These are phyloP conservation scores for Phyllostachys edulis DNA, from an alignment of 176 grass and related monocot species.

Conservation along the genomic window DNA sequence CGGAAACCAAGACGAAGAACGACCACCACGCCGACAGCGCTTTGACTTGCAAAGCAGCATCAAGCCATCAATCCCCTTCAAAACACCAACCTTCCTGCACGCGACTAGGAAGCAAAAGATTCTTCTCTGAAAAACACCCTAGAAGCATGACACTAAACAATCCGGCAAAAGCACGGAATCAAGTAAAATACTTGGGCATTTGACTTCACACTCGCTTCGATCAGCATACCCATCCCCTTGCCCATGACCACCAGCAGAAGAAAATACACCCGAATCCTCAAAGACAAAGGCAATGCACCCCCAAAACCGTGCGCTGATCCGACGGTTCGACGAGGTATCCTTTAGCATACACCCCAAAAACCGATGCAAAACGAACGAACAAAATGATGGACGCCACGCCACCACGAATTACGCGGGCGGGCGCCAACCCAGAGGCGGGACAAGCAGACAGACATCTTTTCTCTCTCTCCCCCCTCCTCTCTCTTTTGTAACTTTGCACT, in stretches of 20 bases:
- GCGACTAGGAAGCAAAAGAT: not conserved
- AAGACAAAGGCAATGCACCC: not conserved
- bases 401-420: not conserved
- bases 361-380: not conserved
- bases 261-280: not conserved
- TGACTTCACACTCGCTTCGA: conserved; percentile 1
- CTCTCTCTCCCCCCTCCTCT: not conserved
- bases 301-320: not conserved
- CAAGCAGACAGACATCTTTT: not conserved
- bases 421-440: conserved; percentile 19
- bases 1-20: not conserved
- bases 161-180: not conserved
- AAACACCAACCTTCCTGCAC: not conserved
- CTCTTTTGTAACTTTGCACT: not conserved
- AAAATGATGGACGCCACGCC: conserved; percentile 13
- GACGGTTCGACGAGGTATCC: conserved; percentile 1
- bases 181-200: not conserved
- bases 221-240: not conserved
- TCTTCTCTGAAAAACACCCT: not conserved
- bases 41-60: not conserved
- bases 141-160: not conserved
- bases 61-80: not conserved
- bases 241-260: not conserved
- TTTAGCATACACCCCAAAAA: not conserved
- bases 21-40: not conserved